phyloP scores from a whole-genome alignment of 768 basidiomycete genomes.

The Boletellus ananiceps region DNA sequence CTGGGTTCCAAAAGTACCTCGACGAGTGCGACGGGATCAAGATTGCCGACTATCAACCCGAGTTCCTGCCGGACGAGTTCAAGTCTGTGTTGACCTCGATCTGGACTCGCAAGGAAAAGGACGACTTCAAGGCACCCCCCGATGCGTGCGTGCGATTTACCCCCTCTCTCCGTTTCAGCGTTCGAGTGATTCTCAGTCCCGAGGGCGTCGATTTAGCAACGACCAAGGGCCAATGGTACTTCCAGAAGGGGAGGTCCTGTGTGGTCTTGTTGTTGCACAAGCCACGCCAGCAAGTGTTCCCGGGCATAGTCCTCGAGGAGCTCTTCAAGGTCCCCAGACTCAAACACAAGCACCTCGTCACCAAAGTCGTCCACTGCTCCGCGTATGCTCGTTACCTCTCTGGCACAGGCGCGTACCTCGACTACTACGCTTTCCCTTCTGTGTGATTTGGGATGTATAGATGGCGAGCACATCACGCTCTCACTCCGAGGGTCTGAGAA shows the following conservation, averaged over 20 bases:
- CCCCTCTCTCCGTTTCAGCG: neutral
- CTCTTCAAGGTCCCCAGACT: constrained; percentile 18
- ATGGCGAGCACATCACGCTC: constrained; percentile 8
- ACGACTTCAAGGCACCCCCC: constrained; percentile 10
- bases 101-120: constrained; percentile 5
- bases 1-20: constrained; percentile 8
- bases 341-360: constrained; percentile 24
- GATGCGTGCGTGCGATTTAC: constrained; percentile 7
- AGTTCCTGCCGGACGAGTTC: neutral
- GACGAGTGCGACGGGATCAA: constrained; percentile 20
- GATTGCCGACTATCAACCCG: constrained; percentile 18
- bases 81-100: constrained; percentile 1
- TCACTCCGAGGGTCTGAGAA: constrained; percentile 5
- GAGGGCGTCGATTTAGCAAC: constrained; percentile 22
- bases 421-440: too few species aligned
- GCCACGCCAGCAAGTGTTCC: constrained; percentile 9
- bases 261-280: constrained; percentile 23
- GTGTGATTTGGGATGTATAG: neutral
- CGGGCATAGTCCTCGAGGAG: constrained; percentile 16
- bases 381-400: constrained; percentile 22
- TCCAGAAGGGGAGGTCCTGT: constrained; percentile 17
- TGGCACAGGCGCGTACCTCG: constrained; percentile 6
- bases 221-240: constrained; percentile 25
- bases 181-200: neutral
- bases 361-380: constrained; percentile 19